Base-by-base conservation (phyloP, 2,329 filamentous ascomycete genomes). In the Botrytis fragariae region DNA sequence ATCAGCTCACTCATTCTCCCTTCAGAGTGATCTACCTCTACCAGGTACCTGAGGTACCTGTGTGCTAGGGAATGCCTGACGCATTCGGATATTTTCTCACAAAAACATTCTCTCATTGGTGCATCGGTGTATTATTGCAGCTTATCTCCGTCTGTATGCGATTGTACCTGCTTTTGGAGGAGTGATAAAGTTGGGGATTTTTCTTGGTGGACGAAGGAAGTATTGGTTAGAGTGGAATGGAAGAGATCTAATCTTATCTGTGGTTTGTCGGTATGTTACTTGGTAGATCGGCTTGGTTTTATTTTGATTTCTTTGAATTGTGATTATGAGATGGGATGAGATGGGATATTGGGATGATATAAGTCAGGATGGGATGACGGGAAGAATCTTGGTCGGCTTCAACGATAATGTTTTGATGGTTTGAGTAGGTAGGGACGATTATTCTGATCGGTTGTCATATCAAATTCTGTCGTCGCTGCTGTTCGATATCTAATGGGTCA, bases 1-100 rank as follows among this genome's bases (percentile, higher is more conserved):
- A 61, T 69, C 71, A 73, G 71, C 51, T 69, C 67, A 73, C 67
- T n/a, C 48, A 12, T n/a, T 51, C 48, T 2, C 22, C 6, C 48
- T n/a, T 51, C 48, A 14, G 10, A n/a, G 25, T 5, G 45, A 51
- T 51, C 48, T 4, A 25, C 48, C 48, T 51, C 48, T 9, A 25
- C 45, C 45, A 48, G 45, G 22, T 25, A 48, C 22, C 42, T 7
- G 16, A 48, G 45, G 22, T 25, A 48, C 22, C 42, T 7, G 16
- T 44, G 20, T 22, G n/a, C 48, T 4, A 51, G 48, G 25, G 14
- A 14, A 51, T n/a, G 4, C 48, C 48, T 25, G 1, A 29, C 71
- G 10, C 39, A 1, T 51, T 37, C 63, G 57, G 57, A 20, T 60
- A 60, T 14, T 37, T 37, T 37, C 57, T 60, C 22, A 0, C 20